Conservation (phyloP, 129 eudicot species). For the Centella asiatica region DNA sequence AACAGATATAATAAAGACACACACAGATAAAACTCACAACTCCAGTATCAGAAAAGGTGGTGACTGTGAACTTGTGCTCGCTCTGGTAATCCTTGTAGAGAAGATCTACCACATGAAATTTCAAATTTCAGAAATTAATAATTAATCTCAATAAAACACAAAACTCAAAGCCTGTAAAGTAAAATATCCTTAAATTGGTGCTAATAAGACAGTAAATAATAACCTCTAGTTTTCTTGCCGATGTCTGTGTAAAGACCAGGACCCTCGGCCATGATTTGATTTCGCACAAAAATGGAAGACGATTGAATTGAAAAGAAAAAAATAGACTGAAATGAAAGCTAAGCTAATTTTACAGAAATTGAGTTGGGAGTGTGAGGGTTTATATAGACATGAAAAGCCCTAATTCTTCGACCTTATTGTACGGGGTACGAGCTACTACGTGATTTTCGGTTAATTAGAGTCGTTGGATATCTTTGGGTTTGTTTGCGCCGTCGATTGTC, state of each 20-base stretch:
- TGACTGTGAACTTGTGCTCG: conserved; percentile 84
- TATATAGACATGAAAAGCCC: conserved; percentile 38
- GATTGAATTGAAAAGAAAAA: conserved; percentile 8
- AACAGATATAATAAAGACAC: conserved; percentile 13
- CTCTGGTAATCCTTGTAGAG: conserved; percentile 72
- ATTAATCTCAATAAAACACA: conserved; percentile 3
- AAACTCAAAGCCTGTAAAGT: neutral
- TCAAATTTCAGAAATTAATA: neutral
- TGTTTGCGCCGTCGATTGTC: conserved; percentile 16
- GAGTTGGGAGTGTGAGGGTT: conserved; percentile 5
- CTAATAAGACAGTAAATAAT: neutral
- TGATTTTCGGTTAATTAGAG: neutral
- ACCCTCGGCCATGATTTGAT: conserved; percentile 61
- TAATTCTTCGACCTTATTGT: conserved; percentile 16
- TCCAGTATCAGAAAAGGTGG: conserved; percentile 83
- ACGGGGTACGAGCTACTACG: conserved; percentile 11
- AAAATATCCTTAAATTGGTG: neutral
- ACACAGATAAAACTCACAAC: conserved; percentile 38
- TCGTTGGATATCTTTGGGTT: neutral
- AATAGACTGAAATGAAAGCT: conserved; percentile 1
- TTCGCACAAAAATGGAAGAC: conserved; percentile 13
- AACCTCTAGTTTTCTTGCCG: conserved; percentile 77
- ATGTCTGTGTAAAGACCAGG: conserved; percentile 85
- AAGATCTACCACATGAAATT: conserved; percentile 48
- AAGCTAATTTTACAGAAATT: neutral